Evolutionary conservation across 345 rosid genomes (phyloP).

Genomic region (Corchorus capsularis): DNA sequence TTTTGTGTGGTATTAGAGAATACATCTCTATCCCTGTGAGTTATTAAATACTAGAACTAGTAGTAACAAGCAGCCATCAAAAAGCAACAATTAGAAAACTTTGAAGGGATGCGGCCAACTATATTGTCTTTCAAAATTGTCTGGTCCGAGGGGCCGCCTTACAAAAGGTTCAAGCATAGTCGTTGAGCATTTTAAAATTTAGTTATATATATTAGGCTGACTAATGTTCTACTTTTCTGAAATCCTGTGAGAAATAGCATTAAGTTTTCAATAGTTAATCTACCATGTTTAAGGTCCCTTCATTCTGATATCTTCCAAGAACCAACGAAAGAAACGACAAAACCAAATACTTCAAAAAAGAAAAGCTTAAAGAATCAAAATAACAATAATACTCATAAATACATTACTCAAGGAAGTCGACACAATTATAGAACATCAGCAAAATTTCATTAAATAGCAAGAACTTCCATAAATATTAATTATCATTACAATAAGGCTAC

Average conservation of each 20-base stretch:
- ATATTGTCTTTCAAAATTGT: not conserved
- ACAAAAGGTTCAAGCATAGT: not conserved
- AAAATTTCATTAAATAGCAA: not conserved
- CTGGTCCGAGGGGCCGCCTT: slow-evolving; percentile 11
- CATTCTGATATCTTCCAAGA: too few species aligned
- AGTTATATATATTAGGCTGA: not conserved
- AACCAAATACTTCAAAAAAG: too few species aligned
- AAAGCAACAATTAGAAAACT: slow-evolving; percentile 24
- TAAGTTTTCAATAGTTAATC: not conserved
- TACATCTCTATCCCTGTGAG: not conserved
- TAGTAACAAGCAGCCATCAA: not conserved
- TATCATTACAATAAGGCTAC: not conserved
- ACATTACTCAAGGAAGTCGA: slow-evolving; percentile 14
- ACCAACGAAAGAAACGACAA: too few species aligned
- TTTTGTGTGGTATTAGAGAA: not conserved
- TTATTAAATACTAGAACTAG: not conserved
- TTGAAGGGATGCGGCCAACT: slow-evolving; percentile 29
- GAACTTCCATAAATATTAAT: slow-evolving; percentile 12
- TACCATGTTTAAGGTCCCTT: not conserved
- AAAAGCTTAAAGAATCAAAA: not conserved
- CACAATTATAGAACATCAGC: not conserved
- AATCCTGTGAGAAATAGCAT: not conserved
- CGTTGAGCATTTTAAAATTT: slow-evolving; percentile 13
- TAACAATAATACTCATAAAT: not conserved
- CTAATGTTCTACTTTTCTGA: not conserved